Evolutionary conservation across 2,329 filamentous ascomycete genomes (phyloP).

Genomic region (Neonectria hederae): DNA sequence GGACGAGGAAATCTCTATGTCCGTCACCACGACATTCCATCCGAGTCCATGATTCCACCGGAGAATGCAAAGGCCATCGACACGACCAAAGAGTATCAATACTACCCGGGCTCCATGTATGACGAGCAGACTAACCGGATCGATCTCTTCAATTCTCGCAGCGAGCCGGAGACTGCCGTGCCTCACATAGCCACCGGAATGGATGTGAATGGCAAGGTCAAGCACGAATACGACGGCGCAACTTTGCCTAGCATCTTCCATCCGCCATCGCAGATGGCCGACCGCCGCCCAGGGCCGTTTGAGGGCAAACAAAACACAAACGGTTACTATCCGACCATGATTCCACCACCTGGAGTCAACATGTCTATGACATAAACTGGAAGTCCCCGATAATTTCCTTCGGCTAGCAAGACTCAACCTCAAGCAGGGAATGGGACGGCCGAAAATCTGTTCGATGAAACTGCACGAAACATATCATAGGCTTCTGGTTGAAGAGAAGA

Average conservation of each 20-base stretch:
- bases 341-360: constrained; percentile 59
- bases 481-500: constrained; percentile 21
- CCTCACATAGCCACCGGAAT: constrained; percentile 45
- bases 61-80: constrained; percentile 63
- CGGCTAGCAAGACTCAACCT: neutral
- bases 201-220: constrained; percentile 54
- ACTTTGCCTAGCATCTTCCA: constrained; percentile 59
- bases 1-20: constrained; percentile 50
- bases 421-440: neutral
- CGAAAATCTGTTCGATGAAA: neutral
- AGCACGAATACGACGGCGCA: constrained; percentile 58
- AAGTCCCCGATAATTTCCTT: neutral
- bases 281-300: constrained; percentile 56
- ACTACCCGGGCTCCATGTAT: constrained; percentile 62
- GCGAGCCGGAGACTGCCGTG: constrained; percentile 47
- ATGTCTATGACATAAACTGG: constrained; percentile 49
- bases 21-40: constrained; percentile 60
- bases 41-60: constrained; percentile 61
- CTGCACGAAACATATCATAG: constrained; percentile 15
- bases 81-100: constrained; percentile 62
- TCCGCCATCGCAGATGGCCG: constrained; percentile 50
- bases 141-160: constrained; percentile 59
- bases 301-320: constrained; percentile 62
- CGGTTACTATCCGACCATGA: constrained; percentile 63
- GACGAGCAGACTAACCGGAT: constrained; percentile 58